Evolutionary conservation across 495 filamentous ascomycete species (phyloP), one percentile per base, ranked within the genome.

Genomic region (Trichocladium antarcticum): DNA sequence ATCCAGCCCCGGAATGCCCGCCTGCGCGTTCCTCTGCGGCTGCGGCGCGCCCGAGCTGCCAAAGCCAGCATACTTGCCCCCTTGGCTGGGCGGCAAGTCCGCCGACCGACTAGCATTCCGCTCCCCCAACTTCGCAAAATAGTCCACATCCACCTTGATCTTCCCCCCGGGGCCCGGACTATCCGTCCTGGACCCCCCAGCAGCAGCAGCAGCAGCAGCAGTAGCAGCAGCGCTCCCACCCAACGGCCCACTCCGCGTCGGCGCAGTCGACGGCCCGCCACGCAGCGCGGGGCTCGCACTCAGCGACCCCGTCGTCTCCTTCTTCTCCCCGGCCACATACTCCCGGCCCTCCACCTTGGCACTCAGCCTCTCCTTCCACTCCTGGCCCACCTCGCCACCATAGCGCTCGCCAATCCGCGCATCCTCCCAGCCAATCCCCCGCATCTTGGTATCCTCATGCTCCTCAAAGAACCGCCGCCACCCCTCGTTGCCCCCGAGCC

Each of bases 11-110:
- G 82, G 85, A 15, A 82, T 57, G 0, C 49, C 63, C n/a, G 68
- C 65, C 7, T 67, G 69, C 11, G 62, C 56, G 41, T 65, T 51
- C 58, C 53, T 63, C 37, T 74, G 57, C 41, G 70, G 61, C 37
- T 67, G 61, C 27, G 83, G 70, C 14, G 76, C 81, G n/a, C n/a
- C n/a, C 40, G 53, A 48, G 57, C 82, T 87, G 1, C 92, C 92
- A 68, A 98, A 98, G 0, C 92, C 92, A 7, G 70, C 73, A 60
- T 85, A 97, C 67, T 95, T 95, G 1, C 92, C 92, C 36, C 92
- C 92, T 64, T 95, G 89, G 36, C 74, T 84, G 1, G 92, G 92
- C 21, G 86, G 81, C 40, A 97, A 49, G 48, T 79, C 73, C 3
- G 78, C 85, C 5, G 82, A 72, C 37, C 92, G 74, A n/a, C 66